phyloP scores from a whole-genome alignment of 2,329 filamentous ascomycete genomes.

The Grosmannia serpens region DNA sequence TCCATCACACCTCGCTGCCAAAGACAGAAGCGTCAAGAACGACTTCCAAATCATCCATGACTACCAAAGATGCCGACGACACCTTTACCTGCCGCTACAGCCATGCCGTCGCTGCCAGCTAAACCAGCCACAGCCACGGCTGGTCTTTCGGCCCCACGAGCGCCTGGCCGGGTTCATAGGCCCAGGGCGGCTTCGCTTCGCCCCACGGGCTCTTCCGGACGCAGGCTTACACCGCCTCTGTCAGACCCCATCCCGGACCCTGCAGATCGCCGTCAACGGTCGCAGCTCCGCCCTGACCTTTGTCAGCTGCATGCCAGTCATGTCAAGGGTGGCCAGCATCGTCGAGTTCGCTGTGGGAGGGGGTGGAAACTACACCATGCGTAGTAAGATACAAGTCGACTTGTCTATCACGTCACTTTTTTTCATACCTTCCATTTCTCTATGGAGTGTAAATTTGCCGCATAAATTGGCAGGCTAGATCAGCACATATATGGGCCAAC shows the following conservation, averaged over 20 bases:
- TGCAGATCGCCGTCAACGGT: not conserved
- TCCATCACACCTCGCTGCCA: no score
- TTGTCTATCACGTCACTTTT: not conserved
- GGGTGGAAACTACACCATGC: not conserved
- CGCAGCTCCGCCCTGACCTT: conserved; percentile 2
- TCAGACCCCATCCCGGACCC: no score
- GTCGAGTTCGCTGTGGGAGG: not conserved
- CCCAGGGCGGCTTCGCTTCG: no score
- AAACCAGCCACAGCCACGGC: conserved; percentile 37
- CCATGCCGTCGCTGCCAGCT: no score
- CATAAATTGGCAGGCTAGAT: not conserved
- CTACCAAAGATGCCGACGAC: no score
- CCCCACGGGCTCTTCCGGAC: no score
- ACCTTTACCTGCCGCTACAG: no score
- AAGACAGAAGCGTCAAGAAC: no score
- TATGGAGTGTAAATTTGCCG: not conserved
- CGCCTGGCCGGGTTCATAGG: conserved; percentile 15
- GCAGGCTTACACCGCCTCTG: conserved; percentile 12
- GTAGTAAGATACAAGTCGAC: not conserved
- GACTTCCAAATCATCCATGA: no score
- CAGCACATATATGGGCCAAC: not conserved
- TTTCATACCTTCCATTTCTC: not conserved
- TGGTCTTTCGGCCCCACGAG: conserved; percentile 37
- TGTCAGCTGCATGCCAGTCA: not conserved
- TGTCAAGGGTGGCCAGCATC: not conserved